Evolutionary conservation across 208 protist genomes (phyloP), one percentile per base, ranked within the genome.

Genomic region (Acanthamoeba healyi): DNA sequence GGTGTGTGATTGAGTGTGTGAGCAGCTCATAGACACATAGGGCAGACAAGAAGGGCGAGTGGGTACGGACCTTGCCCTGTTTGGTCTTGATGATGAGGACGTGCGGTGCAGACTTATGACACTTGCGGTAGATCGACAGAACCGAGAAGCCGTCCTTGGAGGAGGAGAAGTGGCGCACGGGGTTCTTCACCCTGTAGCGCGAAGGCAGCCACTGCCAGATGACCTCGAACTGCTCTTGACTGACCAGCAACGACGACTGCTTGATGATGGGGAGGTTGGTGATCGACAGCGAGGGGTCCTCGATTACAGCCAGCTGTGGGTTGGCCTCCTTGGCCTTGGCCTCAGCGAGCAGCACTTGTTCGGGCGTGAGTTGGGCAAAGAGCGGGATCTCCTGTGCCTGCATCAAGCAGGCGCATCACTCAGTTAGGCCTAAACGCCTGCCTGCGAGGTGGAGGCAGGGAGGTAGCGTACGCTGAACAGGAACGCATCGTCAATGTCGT

Each of bases 131-230:
- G 79, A 87, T 51, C 15, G 79, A 63, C 24, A 87, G 26, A 7
- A 87, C 19, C 19, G 46, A 63, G 46, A 51, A 87, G 42, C 79
- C 79, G 46, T 87, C 46, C n/a, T 87, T 61, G 46, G 79, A 29
- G 10, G 40, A 63, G 3, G 46, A 63, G 79, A 63, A 87, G 79
- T 63, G 46, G 46, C 79, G 79, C 79, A 40, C 49, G n/a, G 49
- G 46, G 49, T 87, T 32, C 40, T 61, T 87, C 24, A 87, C 49
- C 4, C 79, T 4, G 32, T 87, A 87, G 42, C 79, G 79, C 46
- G 79, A 87, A 19, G 79, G 79, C n/a, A 87, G 24, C 79, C 79
- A 87, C 79, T 87, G 79, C 79, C 79, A 87, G 15, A 87, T 17
- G n/a, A 58, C 79, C 29, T 61, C 79, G 36, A 87, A 87, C 17